Evolutionary conservation across 257 asterid species (phyloP), one percentile per base, ranked within the genome.

Genomic region (Nicotiana tomentosiformis): DNA sequence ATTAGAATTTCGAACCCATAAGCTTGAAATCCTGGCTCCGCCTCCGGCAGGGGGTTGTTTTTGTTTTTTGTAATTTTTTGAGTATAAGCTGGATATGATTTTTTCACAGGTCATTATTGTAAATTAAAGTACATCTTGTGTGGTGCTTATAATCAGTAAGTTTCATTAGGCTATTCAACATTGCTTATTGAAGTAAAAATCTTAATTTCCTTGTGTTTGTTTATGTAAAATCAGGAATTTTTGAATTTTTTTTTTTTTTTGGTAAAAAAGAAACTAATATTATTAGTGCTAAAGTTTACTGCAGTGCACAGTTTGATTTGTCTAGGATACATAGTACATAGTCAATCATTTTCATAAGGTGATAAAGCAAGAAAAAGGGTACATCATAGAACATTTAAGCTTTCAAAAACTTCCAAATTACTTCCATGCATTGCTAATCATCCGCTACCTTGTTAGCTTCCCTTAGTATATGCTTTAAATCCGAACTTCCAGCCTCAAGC

Each of bases 81-180:
- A 62, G 35, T 26, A 10, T 64, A 26, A 12, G 37, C 69, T 64
- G 37, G 37, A 66, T 32, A 60, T 60, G 66, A 6, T 60, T 66
- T 15, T 9, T 72, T 72, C 15, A 43, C 29, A 49, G 79, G 79
- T 20, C 11, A 70, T 70, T 20, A 35, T 20, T 11, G 58, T 70
- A 23, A 9, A 10, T 12, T 11, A 51, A 72, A 53, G 15, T 30
- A 49, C 62, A 72, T 46, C 79, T 72, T 72, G 1, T 72, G 61
- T 2, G 79, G 79, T 72, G 61, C 8, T 72, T 72, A 18, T 72
- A 72, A 72, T 14, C 32, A 11, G 79, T 72, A 72, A 72, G 79
- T 49, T 72, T 46, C 26, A 33, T 66, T 66, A 66, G 72, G 15
- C 23, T 66, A 66, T 32, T 3, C 23, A 66, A 6, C 37, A 46